Evolutionary conservation across 768 basidiomycete genomes (phyloP).

Genomic region (Rhizopogon salebrosus): DNA sequence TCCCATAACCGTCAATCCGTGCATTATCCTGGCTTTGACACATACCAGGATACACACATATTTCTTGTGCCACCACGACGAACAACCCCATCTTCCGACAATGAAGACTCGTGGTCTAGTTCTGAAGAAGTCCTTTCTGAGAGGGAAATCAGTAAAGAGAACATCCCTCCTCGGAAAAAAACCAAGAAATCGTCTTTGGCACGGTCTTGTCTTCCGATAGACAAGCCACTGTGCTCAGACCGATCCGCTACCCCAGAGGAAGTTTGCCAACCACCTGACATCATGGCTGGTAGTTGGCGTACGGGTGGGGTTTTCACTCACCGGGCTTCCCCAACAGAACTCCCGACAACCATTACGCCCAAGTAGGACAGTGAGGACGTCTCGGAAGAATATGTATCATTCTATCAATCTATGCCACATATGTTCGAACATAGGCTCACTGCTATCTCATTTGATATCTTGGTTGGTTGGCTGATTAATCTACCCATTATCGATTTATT

Average conservation of each 20-base stretch:
- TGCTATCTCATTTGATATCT: not conserved
- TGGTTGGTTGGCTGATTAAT: not conserved
- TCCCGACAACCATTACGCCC: not conserved
- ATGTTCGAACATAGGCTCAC: not conserved
- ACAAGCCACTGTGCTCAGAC: not conserved
- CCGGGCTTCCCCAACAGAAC: not conserved
- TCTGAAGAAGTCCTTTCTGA: slow-evolving; percentile 16
- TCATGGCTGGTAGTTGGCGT: not conserved
- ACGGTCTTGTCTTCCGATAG: not conserved
- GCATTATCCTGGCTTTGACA: slow-evolving; percentile 65
- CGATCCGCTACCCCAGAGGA: not conserved
- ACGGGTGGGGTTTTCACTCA: not conserved
- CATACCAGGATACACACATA: slow-evolving; percentile 42
- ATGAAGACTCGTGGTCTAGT: not conserved
- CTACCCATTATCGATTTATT: not conserved
- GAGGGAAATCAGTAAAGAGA: slow-evolving; percentile 52
- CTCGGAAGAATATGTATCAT: too few species aligned
- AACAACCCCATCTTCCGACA: slow-evolving; percentile 2
- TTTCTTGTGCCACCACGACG: slow-evolving; percentile 2
- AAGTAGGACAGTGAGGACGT: not conserved
- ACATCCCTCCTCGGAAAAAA: slow-evolving; percentile 44
- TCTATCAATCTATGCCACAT: not conserved
- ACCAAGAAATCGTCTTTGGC: slow-evolving; percentile 31
- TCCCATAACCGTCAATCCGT: slow-evolving; percentile 47
- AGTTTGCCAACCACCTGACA: not conserved